Conservation (phyloP, 2,329 filamentous ascomycete genomes). For the Anthostomella pinea region DNA sequence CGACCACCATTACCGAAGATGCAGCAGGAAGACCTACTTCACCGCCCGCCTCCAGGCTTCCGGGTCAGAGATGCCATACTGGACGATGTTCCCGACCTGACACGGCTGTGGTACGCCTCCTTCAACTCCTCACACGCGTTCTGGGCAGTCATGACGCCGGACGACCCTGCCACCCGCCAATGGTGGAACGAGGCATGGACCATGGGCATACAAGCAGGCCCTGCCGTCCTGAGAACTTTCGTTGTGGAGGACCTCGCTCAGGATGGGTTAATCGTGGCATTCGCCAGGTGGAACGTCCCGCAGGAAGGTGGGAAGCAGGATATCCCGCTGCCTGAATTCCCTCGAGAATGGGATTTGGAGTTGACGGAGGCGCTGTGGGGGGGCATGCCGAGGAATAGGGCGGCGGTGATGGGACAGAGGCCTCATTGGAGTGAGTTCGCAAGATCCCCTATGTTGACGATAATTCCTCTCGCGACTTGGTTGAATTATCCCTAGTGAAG, state of each 20-base stretch:
- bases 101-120: slow-evolving; percentile 12
- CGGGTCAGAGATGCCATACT: slow-evolving; percentile 8
- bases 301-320: slow-evolving; percentile 11
- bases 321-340: slow-evolving; percentile 9
- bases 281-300: slow-evolving; percentile 11
- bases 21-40: neutral
- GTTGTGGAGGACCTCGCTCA: slow-evolving; percentile 11
- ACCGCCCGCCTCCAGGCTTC: slow-evolving; percentile 7
- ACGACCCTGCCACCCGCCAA: slow-evolving; percentile 8
- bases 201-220: slow-evolving; percentile 10
- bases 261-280: slow-evolving; percentile 6
- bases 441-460: neutral
- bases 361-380: slow-evolving; percentile 12
- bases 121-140: slow-evolving; percentile 12
- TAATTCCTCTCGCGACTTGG: too few relatives aligned
- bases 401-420: slow-evolving; percentile 7
- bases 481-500: neutral
- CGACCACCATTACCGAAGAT: neutral
- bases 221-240: slow-evolving; percentile 9
- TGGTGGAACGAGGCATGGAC: slow-evolving; percentile 11
- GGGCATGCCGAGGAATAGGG: slow-evolving; percentile 10
- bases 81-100: slow-evolving; percentile 7
- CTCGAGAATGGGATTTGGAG: slow-evolving; percentile 10
- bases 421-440: slow-evolving; percentile 16
- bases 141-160: slow-evolving; percentile 6